Evolutionary conservation across 1,284 basidiomycete species (phyloP).

Genomic region (Erythrobasidium hasegawianum): DNA sequence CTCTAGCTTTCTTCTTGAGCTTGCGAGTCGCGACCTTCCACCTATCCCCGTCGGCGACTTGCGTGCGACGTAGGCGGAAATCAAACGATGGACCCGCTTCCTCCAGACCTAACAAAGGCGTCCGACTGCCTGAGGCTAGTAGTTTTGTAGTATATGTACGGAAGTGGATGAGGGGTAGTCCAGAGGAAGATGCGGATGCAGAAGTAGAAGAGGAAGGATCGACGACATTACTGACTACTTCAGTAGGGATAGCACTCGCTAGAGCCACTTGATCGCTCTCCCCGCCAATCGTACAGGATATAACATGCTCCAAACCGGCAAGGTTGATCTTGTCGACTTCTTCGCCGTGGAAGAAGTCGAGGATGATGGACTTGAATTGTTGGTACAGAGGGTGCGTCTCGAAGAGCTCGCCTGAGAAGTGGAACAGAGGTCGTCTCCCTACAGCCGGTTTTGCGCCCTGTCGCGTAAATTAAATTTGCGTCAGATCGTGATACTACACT

Average conservation of each 20-base stretch:
- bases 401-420: constrained; percentile 80
- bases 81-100: constrained; percentile 92
- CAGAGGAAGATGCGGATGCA: constrained; percentile 43
- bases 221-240: constrained; percentile 6
- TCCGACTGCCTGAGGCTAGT: constrained; percentile 68
- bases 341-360: constrained; percentile 84
- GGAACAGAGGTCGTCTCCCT: constrained; percentile 88
- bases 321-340: constrained; percentile 78
- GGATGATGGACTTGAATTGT: constrained; percentile 87
- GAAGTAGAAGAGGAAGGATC: constrained; percentile 51
- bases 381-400: constrained; percentile 83
- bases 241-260: neutral
- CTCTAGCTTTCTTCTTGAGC: constrained; percentile 80
- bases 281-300: constrained; percentile 69
- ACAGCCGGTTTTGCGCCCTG: constrained; percentile 3
- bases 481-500: neutral
- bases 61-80: constrained; percentile 70
- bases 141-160: constrained; percentile 78
- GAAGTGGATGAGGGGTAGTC: constrained; percentile 77
- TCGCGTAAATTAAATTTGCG: neutral
- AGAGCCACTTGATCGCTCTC: constrained; percentile 15
- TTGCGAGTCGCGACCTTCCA: constrained; percentile 74
- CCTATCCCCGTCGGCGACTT: constrained; percentile 70
- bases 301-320: constrained; percentile 82
- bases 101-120: constrained; percentile 73